Percentiles rank a stretch among this genome's conserved stretches.
Evolutionary conservation across 2,329 filamentous ascomycete species (phyloP).

Genomic region (Venturia oleaginea): DNA sequence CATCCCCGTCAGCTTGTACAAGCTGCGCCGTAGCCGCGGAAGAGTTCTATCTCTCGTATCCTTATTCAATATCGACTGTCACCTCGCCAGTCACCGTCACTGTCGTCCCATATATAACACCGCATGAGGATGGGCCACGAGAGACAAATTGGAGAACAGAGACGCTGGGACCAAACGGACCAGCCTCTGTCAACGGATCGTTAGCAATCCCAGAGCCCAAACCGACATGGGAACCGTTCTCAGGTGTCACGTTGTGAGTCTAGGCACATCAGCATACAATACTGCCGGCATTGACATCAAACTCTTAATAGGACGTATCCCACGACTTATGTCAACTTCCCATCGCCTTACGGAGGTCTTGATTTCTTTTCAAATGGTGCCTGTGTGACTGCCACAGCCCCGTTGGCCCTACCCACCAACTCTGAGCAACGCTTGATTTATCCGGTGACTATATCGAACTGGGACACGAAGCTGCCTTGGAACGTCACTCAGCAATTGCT

Average conservation of each 20-base stretch:
- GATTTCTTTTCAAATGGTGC: neutral
- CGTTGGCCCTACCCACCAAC: neutral
- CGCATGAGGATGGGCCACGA: neutral
- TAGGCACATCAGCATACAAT: neutral
- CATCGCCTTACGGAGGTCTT: neutral
- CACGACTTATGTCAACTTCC: neutral
- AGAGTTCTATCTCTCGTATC: neutral
- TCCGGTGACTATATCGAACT: neutral
- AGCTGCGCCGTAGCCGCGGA: neutral
- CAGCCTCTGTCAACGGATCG: neutral
- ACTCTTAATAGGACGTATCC: neutral
- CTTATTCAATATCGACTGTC: neutral
- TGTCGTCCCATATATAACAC: neutral
- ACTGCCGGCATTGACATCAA: neutral
- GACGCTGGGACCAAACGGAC: neutral
- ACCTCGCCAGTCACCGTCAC: neutral
- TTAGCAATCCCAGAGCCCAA: neutral
- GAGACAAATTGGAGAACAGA: constrained; percentile 1
- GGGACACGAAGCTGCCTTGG: neutral
- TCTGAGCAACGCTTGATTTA: neutral
- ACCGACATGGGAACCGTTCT: neutral
- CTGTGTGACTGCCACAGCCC: neutral
- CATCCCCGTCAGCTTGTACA: neutral
- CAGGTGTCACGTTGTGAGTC: neutral
- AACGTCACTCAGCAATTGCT: neutral